Base-by-base conservation (phyloP, 2,329 filamentous ascomycete species). In the Albophoma yamanashiensis region DNA sequence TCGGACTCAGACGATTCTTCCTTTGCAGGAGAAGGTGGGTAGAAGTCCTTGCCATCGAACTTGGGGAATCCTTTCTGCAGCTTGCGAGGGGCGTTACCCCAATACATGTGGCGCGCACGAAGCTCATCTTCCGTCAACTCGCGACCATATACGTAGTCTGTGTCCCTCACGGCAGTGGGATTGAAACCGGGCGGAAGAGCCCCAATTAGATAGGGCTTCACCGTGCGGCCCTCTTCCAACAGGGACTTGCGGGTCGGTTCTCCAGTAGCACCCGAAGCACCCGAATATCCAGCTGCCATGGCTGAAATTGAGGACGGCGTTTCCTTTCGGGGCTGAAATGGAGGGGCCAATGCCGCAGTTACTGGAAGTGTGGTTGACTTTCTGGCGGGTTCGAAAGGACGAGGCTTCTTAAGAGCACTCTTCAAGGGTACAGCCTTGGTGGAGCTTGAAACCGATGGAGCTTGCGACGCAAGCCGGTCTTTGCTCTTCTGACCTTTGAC, bases 31-130 rank as follows among this genome's bases (percentile, higher is more conserved):
- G 83, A 85, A 3, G 82, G 73, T 38, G 80, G 82, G 62, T 86
- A 87, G 64, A 87, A 87, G 67, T 86, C 78, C 68, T 84, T 85
- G 31, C 85, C 84, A 64, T 87, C 84, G 65, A 84, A 88, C 68
- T 84, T 86, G 40, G 84, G 84, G 47, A 86, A 72, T 2, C 82
- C 81, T 40, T 74, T 76, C 56, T 79, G 75, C 15, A 76, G 75
- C 63, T 79, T 76, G 38, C 72, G 75, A 50, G 83, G 78, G 20
- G 80, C 78, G 52, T 81, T 79, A 12, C 81, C 83, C 82, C 83
- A 87, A 68, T 85, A 87, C 63, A 85, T 71, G 63, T 81, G 78
- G 53, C 84, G 80, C 63, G 85, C 82, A 59, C 80, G 79, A 55
- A 80, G 71, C 66, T 88, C 85, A 57, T 84, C 83, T 3, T 80